These are phyloP conservation scores for Phaeosphaeria sp. DNA, from an alignment of 2,329 filamentous ascomycete genomes.

Conservation along the genomic window DNA sequence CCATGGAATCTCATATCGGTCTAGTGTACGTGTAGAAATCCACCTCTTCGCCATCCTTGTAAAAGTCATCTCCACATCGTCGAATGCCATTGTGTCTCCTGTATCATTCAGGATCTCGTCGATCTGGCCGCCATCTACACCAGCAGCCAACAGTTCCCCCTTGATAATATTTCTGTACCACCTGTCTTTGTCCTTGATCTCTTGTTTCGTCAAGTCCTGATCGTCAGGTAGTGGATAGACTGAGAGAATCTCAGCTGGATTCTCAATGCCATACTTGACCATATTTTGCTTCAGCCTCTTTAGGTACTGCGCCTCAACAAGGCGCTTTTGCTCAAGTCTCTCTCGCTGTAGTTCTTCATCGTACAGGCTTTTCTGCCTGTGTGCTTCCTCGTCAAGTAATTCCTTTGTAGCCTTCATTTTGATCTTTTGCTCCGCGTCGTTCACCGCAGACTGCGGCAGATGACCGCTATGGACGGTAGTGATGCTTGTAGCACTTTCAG, in stretches of 20 bases:
- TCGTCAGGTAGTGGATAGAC: not conserved
- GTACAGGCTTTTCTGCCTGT: not conserved
- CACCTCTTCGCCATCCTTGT: conserved; percentile 1
- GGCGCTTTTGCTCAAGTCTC: not conserved
- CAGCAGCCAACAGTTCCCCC: not conserved
- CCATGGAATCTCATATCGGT: conserved; percentile 1
- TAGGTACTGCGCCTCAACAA: not conserved
- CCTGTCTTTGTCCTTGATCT: conserved; percentile 2
- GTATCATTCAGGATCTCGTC: conserved; percentile 1
- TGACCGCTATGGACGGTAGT: not conserved
- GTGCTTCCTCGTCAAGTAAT: not conserved
- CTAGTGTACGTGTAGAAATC: conserved; percentile 1
- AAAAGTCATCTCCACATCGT: not conserved
- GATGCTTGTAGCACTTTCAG: not conserved
- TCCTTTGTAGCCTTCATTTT: not conserved
- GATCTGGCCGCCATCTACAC: not conserved
- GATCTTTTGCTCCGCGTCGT: not conserved
- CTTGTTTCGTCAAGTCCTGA: not conserved
- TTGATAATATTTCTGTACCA: not conserved
- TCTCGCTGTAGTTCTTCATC: not conserved
- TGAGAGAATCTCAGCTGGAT: not conserved
- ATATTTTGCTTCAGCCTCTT: conserved; percentile 1
- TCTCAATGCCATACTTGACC: not conserved
- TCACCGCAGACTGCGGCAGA: not conserved
- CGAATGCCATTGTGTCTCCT: not conserved